A percentile compares a stretch with the other conserved stretches of the same genome.
Conservation (phyloP, 306 rosid genomes). For the apple (Malus domestica) region DNA sequence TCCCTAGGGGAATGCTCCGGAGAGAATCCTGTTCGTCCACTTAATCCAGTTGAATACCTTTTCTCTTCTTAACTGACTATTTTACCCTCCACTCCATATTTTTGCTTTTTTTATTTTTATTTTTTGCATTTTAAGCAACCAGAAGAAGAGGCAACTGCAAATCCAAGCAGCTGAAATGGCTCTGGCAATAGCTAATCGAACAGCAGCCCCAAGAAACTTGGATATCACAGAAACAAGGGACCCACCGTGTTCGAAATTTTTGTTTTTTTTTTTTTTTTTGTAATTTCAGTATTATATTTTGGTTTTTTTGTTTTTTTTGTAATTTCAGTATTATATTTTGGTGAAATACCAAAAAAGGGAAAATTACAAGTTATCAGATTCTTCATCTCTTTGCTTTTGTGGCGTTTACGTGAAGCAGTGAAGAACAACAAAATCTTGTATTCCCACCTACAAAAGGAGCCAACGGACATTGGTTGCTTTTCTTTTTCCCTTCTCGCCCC, state of each 20-base stretch:
- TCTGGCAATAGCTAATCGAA: not conserved
- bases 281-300: not conserved
- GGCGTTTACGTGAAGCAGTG: conserved; percentile 62
- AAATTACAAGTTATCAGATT: conserved; percentile 1
- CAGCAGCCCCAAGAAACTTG: conserved; percentile 20
- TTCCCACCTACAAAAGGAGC: conserved; percentile 15
- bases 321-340: not conserved
- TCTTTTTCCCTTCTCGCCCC: conserved; percentile 1
- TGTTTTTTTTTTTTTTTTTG: not conserved
- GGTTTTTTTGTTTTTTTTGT: not conserved
- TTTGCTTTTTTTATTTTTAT: not conserved
- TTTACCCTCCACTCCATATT: not conserved
- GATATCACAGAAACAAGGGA: conserved; percentile 18
- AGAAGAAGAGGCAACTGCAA: not conserved
- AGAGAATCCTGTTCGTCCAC: not conserved
- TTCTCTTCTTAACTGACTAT: not conserved
- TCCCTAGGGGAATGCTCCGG: too few species aligned
- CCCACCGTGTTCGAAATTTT: conserved; percentile 9
- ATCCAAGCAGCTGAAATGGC: not conserved
- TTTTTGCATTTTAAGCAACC: not conserved
- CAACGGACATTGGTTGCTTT: conserved; percentile 16
- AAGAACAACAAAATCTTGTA: conserved; percentile 11
- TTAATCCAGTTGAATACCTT: not conserved
- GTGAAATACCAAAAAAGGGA: not conserved
- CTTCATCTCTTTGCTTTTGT: conserved; percentile 18